Percentiles rank a stretch among this genome's conserved stretches.
Conservation (phyloP, 2,329 filamentous ascomycete genomes). For the Chaetomium olivaceum region DNA sequence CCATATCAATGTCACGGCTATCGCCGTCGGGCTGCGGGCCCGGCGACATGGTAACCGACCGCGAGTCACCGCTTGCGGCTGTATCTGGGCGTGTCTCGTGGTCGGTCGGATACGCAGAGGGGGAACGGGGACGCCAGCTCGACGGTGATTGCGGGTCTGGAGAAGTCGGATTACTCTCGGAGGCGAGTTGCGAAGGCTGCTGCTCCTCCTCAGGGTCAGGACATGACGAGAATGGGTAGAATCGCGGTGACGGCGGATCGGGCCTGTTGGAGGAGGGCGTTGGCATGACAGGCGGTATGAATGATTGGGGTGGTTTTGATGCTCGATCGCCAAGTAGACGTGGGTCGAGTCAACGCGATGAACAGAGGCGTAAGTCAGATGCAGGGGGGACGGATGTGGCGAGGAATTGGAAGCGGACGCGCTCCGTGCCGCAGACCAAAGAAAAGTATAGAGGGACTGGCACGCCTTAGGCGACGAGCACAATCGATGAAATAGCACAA, state of each 20-base stretch:
- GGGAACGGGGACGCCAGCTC: conserved; percentile 30
- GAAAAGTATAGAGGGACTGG: not conserved
- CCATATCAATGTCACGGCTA: conserved; percentile 21
- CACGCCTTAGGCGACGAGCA: conserved; percentile 12
- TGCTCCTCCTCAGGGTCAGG: conserved; percentile 30
- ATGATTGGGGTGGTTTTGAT: not conserved
- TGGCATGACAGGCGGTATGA: conserved; percentile 40
- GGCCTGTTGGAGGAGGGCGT: conserved; percentile 48
- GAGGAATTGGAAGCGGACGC: not conserved
- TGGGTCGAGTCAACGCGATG: not conserved
- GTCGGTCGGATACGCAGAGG: conserved; percentile 23
- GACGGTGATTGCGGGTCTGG: conserved; percentile 27
- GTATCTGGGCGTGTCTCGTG: conserved; percentile 3
- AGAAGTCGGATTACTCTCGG: conserved; percentile 35
- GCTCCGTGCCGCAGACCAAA: not conserved
- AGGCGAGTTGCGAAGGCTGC: conserved; percentile 23
- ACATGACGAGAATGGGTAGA: conserved; percentile 34
- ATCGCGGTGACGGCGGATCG: conserved; percentile 41
- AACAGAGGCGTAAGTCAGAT: not conserved
- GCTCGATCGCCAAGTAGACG: not conserved
- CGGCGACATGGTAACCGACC: conserved; percentile 48
- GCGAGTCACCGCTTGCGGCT: conserved; percentile 34
- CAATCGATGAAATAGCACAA: conserved; percentile 6
- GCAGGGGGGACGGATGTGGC: not conserved
- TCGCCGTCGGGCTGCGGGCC: conserved; percentile 38